phyloP scores from a whole-genome alignment of 169 alveolate species.

The Cryptosporidium meleagridis region DNA sequence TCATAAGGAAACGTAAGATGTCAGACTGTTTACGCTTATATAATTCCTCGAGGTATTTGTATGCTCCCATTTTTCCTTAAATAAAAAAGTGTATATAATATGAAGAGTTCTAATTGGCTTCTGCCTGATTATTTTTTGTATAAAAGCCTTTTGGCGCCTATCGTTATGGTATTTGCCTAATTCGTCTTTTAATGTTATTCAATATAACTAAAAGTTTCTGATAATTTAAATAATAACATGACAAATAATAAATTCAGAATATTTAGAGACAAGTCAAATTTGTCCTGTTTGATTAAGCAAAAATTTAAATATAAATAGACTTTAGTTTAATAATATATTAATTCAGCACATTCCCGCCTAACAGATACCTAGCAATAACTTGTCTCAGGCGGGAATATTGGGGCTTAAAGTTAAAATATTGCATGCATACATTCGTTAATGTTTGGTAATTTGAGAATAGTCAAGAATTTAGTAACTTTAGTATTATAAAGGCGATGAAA shows the following conservation, averaged over 20 bases:
- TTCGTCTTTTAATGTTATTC: not conserved
- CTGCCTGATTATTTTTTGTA: not conserved
- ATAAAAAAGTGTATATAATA: not conserved
- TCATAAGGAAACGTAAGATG: conserved; percentile 96
- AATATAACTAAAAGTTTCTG: not conserved
- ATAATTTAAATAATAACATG: not conserved
- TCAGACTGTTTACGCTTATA: conserved; percentile 99
- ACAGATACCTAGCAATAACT: not conserved
- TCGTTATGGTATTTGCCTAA: not conserved
- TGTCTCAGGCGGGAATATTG: not conserved
- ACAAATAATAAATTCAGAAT: not conserved
- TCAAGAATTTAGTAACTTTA: too few species aligned
- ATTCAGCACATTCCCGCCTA: not conserved
- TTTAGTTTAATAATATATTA: too few species aligned
- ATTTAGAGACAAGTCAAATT: not conserved
- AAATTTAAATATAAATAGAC: too few species aligned
- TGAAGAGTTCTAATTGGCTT: not conserved
- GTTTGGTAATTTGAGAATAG: too few species aligned
- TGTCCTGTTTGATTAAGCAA: not conserved
- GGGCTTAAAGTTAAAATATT: not conserved
- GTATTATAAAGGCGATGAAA: not conserved
- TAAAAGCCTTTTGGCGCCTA: not conserved
- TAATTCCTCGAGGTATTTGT: conserved; percentile 97
- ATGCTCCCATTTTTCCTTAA: conserved; percentile 91
- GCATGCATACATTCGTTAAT: not conserved